phyloP scores from a whole-genome alignment of 768 basidiomycete species.

The Panaeolus papilionaceus region DNA sequence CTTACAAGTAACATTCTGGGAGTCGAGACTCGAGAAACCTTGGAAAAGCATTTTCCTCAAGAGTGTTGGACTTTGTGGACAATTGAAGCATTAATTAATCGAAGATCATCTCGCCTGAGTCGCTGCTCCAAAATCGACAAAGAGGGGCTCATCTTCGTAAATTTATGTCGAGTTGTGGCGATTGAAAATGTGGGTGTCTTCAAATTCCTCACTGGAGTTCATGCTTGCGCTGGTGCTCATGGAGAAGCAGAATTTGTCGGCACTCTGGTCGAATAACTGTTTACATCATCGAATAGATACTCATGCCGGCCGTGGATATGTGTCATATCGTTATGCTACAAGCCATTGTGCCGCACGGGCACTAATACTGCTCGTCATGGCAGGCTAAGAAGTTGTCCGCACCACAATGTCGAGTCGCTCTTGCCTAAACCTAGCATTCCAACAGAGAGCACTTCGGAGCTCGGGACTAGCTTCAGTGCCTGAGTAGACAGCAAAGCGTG shows the following conservation, averaged over 20 bases:
- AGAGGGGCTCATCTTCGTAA: background rate
- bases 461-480: background rate
- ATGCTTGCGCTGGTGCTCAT: no score
- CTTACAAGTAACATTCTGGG: background rate
- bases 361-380: no score
- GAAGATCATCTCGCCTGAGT: conserved; percentile 12
- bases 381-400: no score
- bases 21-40: no score
- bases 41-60: background rate
- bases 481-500: background rate
- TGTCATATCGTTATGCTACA: no score
- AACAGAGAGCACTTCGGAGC: background rate
- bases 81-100: conserved; percentile 23
- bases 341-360: no score
- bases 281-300: no score
- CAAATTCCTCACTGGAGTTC: background rate
- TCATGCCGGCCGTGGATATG: no score
- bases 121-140: background rate
- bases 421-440: background rate
- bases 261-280: no score
- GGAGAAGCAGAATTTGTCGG: no score
- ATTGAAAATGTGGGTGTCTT: background rate
- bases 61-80: background rate
- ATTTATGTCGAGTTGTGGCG: conserved; percentile 10
- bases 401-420: background rate